phyloP scores from a whole-genome alignment of 129 eudicot species.

The Ambrosia artemisiifolia region DNA sequence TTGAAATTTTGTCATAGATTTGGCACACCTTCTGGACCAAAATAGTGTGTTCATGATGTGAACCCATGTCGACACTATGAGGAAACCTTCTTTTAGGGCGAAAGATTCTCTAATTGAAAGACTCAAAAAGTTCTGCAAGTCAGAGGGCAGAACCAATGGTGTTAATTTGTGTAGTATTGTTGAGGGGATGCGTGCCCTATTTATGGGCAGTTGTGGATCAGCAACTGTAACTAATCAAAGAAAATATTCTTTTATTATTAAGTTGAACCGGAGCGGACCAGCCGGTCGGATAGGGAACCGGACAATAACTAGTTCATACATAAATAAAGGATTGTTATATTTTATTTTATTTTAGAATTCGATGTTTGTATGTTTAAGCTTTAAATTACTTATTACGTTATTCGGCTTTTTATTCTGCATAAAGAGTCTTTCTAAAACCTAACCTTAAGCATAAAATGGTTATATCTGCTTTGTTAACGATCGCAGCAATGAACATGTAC shows the following conservation, averaged over 20 bases:
- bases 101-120: constrained; percentile 19
- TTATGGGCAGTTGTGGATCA: constrained; percentile 51
- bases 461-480: no score
- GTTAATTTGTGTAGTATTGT: constrained; percentile 22
- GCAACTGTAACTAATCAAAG: no score
- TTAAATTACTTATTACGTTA: no score
- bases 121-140: constrained; percentile 17
- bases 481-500: no score
- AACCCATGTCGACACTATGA: constrained; percentile 83
- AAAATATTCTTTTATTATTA: no score
- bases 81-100: constrained; percentile 18
- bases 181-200: constrained; percentile 45
- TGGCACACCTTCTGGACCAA: constrained; percentile 55
- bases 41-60: constrained; percentile 45
- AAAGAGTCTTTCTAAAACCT: background rate
- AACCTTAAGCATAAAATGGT: background rate
- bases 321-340: no score
- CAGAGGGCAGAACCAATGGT: constrained; percentile 23
- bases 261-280: no score
- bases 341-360: no score
- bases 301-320: no score
- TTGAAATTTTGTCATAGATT: constrained; percentile 65
- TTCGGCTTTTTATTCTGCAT: no score
- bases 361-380: no score
- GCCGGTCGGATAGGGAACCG: no score